phyloP scores from a whole-genome alignment of 202 grass and related monocot genomes.

The Elaeis oleifera region DNA sequence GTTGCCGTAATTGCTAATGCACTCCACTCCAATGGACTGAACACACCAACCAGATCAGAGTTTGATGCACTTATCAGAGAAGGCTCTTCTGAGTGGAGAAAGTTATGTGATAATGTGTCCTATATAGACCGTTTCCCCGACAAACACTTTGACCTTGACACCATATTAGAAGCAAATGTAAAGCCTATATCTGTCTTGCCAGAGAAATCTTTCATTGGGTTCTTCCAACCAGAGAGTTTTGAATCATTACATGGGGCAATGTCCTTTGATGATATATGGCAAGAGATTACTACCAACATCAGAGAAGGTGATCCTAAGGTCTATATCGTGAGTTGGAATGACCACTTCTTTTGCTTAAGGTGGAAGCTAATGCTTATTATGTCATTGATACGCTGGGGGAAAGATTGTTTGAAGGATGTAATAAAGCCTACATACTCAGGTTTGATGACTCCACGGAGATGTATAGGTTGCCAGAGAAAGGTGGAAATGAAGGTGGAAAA shows the following conservation, averaged over 20 bases:
- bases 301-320: slow-evolving; percentile 33
- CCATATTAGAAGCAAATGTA: slow-evolving; percentile 50
- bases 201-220: slow-evolving; percentile 74
- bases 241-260: slow-evolving; percentile 62
- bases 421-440: slow-evolving; percentile 76
- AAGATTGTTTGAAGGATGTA: slow-evolving; percentile 78
- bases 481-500: slow-evolving; percentile 2
- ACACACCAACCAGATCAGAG: slow-evolving; percentile 42
- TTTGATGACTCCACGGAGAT: slow-evolving; percentile 80
- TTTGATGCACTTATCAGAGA: slow-evolving; percentile 74
- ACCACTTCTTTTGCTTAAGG: slow-evolving; percentile 98
- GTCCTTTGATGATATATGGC: slow-evolving; percentile 90
- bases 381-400: slow-evolving; percentile 88
- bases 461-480: slow-evolving; percentile 21
- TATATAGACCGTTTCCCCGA: slow-evolving; percentile 71
- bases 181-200: slow-evolving; percentile 53
- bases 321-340: slow-evolving; percentile 96
- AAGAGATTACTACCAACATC: slow-evolving; percentile 33
- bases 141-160: slow-evolving; percentile 92
- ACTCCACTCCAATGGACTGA: slow-evolving; percentile 48
- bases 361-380: slow-evolving; percentile 58
- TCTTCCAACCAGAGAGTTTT: slow-evolving; percentile 97
- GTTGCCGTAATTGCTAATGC: slow-evolving; percentile 69
- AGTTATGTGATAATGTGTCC: slow-evolving; percentile 44
- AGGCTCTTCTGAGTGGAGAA: slow-evolving; percentile 85